Evolutionary conservation across 225 moss, liverwort and hornwort species (phyloP), one percentile per base, ranked within the genome.

Genomic region (Takakia lepidozioides): DNA sequence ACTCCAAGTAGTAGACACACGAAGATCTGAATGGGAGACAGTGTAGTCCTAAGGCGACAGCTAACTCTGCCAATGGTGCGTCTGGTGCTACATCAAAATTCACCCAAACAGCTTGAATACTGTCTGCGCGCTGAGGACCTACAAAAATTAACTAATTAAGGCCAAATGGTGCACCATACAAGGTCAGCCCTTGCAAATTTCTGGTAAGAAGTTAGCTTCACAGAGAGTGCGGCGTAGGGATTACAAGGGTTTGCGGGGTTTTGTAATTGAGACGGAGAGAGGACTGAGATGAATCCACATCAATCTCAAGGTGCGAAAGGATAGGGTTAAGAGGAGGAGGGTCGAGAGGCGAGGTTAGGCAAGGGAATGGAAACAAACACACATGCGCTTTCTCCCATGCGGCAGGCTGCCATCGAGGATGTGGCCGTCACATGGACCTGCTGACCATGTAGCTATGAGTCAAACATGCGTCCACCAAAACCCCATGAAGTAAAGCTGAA

Each of bases 311-410:
- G 64, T 73, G 71, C 65, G 80, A 85, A 43, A 64, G 73, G 78
- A 59, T 68, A 74, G 77, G 90, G 72, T 81, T 78, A 84, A 76
- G 85, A 75, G 72, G 64, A 84, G 81, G 71, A 84, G 63, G 87
- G 95, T 78, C 85, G 67, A 98, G 87, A 98, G 87, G 85, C 91
- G 63, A 76, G 98, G 81, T 73, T 81, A 85, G 85, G 85, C 98
- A 91, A 88, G 90, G 98, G 85, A 87, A 83, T 75, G 93, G 83
- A 91, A 91, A 99, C 91, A 99, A 99, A 99, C 98, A 99, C 98
- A 99, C 91, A 90, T 91, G 91, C 91, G 98, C 91, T 87, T 87
- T 91, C 98, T 91, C 98, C 91, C 98, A 99, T 85, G 98, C 98
- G 91, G 83, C 91, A 91, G 78, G 98, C 85, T 91, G 98, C 91